These are phyloP conservation scores for Vicia faba DNA, from an alignment of 306 rosid species.

Conservation along the genomic window DNA sequence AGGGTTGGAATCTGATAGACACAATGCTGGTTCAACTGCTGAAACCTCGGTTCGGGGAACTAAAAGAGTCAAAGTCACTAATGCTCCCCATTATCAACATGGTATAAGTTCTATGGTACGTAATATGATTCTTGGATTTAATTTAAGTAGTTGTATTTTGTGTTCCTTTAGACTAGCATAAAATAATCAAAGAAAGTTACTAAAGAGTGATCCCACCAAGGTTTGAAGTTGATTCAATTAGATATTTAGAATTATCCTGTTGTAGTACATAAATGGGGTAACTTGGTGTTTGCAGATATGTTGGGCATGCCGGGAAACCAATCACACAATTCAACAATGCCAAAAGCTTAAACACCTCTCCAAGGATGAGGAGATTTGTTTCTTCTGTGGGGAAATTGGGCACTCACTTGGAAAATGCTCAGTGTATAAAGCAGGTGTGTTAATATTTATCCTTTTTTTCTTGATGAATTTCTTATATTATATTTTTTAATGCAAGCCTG, in stretches of 20 bases:
- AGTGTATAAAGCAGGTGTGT: slow-evolving; percentile 61
- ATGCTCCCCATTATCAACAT: slow-evolving; percentile 30
- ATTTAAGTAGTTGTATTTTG: slow-evolving; percentile 8
- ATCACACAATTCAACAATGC: slow-evolving; percentile 59
- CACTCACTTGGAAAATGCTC: slow-evolving; percentile 70
- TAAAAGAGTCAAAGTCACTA: slow-evolving; percentile 26
- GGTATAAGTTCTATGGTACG: slow-evolving; percentile 49
- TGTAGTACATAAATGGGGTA: slow-evolving; percentile 12
- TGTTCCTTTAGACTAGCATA: slow-evolving; percentile 12
- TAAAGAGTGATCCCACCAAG: neutral
- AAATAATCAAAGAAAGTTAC: slow-evolving; percentile 1
- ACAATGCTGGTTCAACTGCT: slow-evolving; percentile 1
- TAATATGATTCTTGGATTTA: slow-evolving; percentile 27
- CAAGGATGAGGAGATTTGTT: slow-evolving; percentile 51
- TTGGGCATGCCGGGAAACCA: slow-evolving; percentile 51
- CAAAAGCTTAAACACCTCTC: slow-evolving; percentile 39
- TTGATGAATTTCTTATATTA: neutral
- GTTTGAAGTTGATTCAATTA: slow-evolving; percentile 1
- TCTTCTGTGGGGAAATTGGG: slow-evolving; percentile 73
- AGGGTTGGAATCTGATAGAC: neutral
- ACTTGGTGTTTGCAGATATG: slow-evolving; percentile 55
- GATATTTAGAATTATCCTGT: neutral
- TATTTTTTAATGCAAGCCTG: neutral
- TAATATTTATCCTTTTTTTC: slow-evolving; percentile 6
- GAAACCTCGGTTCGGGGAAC: slow-evolving; percentile 21